A percentile compares a stretch with the other conserved stretches of the same genome.
Conservation (phyloP, 2,329 filamentous ascomycete species). For the Pseudocercospora musae region DNA sequence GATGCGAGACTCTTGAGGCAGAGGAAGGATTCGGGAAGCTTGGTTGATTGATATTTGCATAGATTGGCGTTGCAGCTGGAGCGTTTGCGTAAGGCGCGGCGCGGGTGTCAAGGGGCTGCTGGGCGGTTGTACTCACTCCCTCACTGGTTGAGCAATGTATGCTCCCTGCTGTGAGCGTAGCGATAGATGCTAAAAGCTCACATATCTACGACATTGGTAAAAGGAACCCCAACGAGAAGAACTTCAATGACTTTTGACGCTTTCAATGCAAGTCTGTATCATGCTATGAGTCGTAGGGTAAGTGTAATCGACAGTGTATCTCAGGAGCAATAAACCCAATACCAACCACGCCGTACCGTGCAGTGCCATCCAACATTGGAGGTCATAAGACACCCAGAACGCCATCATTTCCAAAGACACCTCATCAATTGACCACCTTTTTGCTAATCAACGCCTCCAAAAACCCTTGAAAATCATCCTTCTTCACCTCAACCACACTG, state of each 20-base stretch:
- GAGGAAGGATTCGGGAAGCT: background rate
- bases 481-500: slow-evolving; percentile 95
- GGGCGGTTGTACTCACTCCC: background rate
- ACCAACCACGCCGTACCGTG: no score
- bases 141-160: background rate
- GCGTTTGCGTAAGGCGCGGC: no score
- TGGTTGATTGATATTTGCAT: background rate
- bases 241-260: background rate
- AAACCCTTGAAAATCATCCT: slow-evolving; percentile 88
- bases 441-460: slow-evolving; percentile 90
- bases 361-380: no score
- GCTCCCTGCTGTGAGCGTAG: background rate
- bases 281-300: background rate
- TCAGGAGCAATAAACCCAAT: background rate
- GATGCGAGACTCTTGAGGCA: slow-evolving; percentile 1
- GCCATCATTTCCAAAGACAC: background rate
- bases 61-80: background rate
- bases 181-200: background rate
- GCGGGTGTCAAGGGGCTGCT: background rate
- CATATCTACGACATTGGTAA: background rate
- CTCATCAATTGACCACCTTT: slow-evolving; percentile 56
- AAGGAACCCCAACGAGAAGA: background rate
- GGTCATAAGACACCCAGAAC: background rate
- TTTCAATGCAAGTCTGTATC: background rate
- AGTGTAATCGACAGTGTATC: background rate